Base-by-base conservation (phyloP, 208 protist species). In the Vickermania spadyakhi region DNA sequence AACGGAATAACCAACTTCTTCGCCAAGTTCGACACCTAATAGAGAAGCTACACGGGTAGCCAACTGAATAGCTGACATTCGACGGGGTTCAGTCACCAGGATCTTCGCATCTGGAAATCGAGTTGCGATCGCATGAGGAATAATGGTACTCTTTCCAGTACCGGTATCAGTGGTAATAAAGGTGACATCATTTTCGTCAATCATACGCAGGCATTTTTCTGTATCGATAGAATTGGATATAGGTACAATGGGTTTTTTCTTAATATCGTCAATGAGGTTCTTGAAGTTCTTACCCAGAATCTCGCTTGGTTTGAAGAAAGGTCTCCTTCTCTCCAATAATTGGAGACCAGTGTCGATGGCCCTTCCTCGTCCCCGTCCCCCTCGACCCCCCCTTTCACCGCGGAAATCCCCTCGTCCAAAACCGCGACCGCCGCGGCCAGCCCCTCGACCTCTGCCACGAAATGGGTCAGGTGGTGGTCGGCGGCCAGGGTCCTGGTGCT, bases 141-240 rank as follows among this genome's bases (percentile, higher is more conserved):
- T 83, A 2, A 83, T 63, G 2, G 87, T 91, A 66, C 83, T 91
- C 66, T 94, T 94, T 52, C 87, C 87, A 21, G 79, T 92, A 31
- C 87, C 87, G 11, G 87, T 94, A 59, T 91, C 82, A 0, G 87
- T 94, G 30, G 83, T 70, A 50, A 94, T 72, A 61, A 94, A 91
- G n/a, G 78, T 91, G 18, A 94, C 79, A 55, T 94, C 83, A 62
- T 94, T 66, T 22, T 67, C 57, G 28, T 70, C 69, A 31, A 94
- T 91, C n/a, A 91, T 13, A n/a, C 60, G 52, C 3, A 76, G 58
- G 58, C 79, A 84, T 18, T 58, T 55, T 7, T 73, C 70, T 63
- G 92, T 85, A 66, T 94, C 78, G 22, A 94, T 45, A 45, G 11
- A n/a, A n/a, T 18, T 18, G 18, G 36, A n/a, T n/a, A n/a, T 45